Evolutionary conservation across 1,284 basidiomycete species (phyloP).

Genomic region (Neolentinus lepideus): DNA sequence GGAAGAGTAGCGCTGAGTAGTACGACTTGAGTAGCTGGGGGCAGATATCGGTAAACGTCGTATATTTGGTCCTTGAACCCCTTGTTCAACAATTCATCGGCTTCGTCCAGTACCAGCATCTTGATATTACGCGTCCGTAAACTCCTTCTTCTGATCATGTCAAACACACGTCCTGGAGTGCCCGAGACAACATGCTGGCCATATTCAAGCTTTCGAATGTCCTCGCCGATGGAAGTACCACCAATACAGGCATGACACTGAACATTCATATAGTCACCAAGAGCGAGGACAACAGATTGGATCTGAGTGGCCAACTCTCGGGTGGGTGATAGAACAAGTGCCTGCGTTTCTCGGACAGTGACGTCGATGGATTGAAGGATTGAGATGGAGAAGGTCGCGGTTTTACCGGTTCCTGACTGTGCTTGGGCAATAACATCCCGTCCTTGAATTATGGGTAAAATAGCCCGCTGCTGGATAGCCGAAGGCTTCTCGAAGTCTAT

Average conservation of each 20-base stretch:
- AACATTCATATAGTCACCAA: slow-evolving; percentile 99
- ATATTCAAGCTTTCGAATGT: slow-evolving; percentile 97
- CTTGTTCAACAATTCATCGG: slow-evolving; percentile 95
- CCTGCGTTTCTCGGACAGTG: slow-evolving; percentile 93
- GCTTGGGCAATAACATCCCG: slow-evolving; percentile 98
- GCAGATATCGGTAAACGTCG: slow-evolving; percentile 97
- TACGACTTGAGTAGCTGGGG: slow-evolving; percentile 97
- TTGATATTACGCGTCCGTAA: slow-evolving; percentile 98
- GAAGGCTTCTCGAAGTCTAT: slow-evolving; percentile 98
- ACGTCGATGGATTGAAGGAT: slow-evolving; percentile 96
- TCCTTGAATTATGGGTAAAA: slow-evolving; percentile 91
- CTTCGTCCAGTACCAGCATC: slow-evolving; percentile 98
- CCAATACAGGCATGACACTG: slow-evolving; percentile 99
- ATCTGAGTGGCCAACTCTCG: slow-evolving; percentile 97
- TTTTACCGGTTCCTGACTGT: slow-evolving; percentile 99
- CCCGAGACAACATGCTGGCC: slow-evolving; percentile 98
- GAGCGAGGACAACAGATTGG: slow-evolving; percentile 94
- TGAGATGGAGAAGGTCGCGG: slow-evolving; percentile 95
- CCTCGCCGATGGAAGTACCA: slow-evolving; percentile 95
- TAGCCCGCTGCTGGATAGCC: slow-evolving; percentile 97
- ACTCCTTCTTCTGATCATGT: slow-evolving; percentile 96
- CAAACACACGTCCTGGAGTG: slow-evolving; percentile 97
- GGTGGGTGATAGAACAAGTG: slow-evolving; percentile 91
- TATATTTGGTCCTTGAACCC: slow-evolving; percentile 99
- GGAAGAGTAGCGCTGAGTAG: slow-evolving; percentile 94